These are phyloP conservation scores for Penicillium sp. DNA, from an alignment of 2,329 filamentous ascomycete genomes.

Conservation along the genomic window DNA sequence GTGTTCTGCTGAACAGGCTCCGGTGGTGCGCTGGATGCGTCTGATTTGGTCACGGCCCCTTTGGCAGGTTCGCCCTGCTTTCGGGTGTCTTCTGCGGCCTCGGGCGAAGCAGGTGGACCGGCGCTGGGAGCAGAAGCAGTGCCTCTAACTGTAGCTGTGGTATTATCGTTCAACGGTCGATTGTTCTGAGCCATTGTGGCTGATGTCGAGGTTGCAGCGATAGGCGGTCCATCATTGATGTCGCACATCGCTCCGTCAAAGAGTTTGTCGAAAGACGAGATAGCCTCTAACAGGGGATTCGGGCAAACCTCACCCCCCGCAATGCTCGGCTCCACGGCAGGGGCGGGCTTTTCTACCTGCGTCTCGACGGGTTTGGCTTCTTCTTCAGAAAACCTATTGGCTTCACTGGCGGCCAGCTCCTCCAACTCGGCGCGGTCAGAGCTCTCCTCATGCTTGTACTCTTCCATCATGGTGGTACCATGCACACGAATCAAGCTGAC, in stretches of 20 bases:
- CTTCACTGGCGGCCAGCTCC: conserved; percentile 51
- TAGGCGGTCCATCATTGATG: conserved; percentile 16
- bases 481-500: conserved; percentile 87
- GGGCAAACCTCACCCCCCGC: conserved; percentile 16
- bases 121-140: conserved; percentile 6
- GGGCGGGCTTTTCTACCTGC: conserved; percentile 19
- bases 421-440: conserved; percentile 55
- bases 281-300: conserved; percentile 14
- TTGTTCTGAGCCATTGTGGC: conserved; percentile 22
- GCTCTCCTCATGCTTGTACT: conserved; percentile 84
- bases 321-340: conserved; percentile 8
- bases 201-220: conserved; percentile 16
- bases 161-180: conserved; percentile 5
- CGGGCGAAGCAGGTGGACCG: conserved; percentile 9
- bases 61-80: conserved; percentile 20
- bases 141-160: conserved; percentile 7
- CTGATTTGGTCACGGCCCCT: conserved; percentile 15
- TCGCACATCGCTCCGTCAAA: conserved; percentile 15
- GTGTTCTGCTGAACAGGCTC: conserved; percentile 23
- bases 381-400: conserved; percentile 17
- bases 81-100: conserved; percentile 16
- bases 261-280: conserved; percentile 12
- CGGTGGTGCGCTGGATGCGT: conserved; percentile 14
- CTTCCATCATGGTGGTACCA: conserved; percentile 89
- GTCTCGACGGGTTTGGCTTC: conserved; percentile 21